Base-by-base conservation (phyloP, 495 filamentous ascomycete species). In the Parmelia sp. region DNA sequence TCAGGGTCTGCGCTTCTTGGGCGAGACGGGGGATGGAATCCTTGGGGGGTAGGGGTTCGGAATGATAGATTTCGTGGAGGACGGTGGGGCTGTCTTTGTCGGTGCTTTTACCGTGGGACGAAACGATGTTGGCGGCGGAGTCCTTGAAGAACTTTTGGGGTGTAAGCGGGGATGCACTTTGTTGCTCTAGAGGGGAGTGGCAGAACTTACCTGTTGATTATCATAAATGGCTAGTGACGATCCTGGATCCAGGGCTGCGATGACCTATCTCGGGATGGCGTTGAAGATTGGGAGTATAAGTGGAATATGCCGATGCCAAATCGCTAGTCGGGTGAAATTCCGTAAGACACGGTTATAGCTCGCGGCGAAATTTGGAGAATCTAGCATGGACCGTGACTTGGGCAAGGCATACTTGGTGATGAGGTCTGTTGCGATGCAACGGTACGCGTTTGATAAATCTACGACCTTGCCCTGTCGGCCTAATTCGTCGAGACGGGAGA, bases 351-450 rank as follows among this genome's bases (percentile, higher is more conserved):
- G 23, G 23, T 61, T 31, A 29, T 36, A 49, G 33, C 44, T 15
- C 7, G 42, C 42, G 36, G 74, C 53, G 39, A 70, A 71, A 35
- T 72, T 64, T 4, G 55, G 42, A 31, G 61, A n/a, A 19, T 66
- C 62, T 11, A 76, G 70, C 19, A 71, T 66, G 60, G 71, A 55
- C 35, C 74, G 73, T 59, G 70, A 70, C 55, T 70, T 64, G 29
- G 69, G 74, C 58, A 81, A 79, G 1, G 74, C 70, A 64, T 79
- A 81, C 61, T 78, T 73, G 29, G 74, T 77, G 39, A 80, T 74
- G 51, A 80, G 69, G 60, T 81, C 79, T 25, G 71, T 69, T n/a
- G 78, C 74, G 9, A 80, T 44, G 33, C 73, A 72, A 33, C 70
- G 62, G 66, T 75, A 71, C 47, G 67, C 75, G 33, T 59, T 56